Evolutionary conservation across 2,329 filamentous ascomycete genomes (phyloP).

Genomic region (Penicillium expansum): DNA sequence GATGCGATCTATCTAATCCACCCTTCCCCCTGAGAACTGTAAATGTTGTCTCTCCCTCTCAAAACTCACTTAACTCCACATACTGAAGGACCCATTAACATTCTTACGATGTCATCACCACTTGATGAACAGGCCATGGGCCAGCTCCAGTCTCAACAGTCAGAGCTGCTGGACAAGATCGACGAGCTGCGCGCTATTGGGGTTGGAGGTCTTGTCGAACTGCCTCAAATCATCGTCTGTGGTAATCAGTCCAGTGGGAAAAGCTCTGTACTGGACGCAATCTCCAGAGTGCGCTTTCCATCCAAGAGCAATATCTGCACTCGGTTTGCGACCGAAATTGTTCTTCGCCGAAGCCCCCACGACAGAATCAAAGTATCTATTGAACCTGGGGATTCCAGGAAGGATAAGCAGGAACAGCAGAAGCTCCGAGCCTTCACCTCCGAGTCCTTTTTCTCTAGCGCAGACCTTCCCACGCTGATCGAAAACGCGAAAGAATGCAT

Average conservation of each 20-base stretch:
- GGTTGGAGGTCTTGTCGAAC: conserved; percentile 46
- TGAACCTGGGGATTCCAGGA: conserved; percentile 18
- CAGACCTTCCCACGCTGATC: background rate
- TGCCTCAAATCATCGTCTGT: conserved; percentile 58
- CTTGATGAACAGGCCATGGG: conserved; percentile 1
- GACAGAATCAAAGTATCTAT: conserved; percentile 37
- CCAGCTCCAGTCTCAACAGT: conserved; percentile 32
- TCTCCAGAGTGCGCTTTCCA: conserved; percentile 60
- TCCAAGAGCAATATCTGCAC: conserved; percentile 58
- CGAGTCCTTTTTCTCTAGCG: conserved; percentile 26
- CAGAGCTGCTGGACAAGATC: conserved; percentile 52
- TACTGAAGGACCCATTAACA: background rate
- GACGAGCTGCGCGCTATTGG: conserved; percentile 54
- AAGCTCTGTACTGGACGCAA: conserved; percentile 63
- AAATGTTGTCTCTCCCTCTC: background rate
- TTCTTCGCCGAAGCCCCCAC: conserved; percentile 32
- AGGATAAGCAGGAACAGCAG: conserved; percentile 3
- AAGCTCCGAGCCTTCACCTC: conserved; percentile 55
- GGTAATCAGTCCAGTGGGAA: conserved; percentile 63
- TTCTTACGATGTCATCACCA: background rate
- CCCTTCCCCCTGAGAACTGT: background rate
- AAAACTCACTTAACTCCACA: background rate
- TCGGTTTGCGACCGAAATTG: conserved; percentile 7
- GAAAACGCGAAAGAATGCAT: background rate
- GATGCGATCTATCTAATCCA: background rate